These are phyloP conservation scores for Phanerochaete sordida DNA, from an alignment of 768 basidiomycete species.

Conservation along the genomic window DNA sequence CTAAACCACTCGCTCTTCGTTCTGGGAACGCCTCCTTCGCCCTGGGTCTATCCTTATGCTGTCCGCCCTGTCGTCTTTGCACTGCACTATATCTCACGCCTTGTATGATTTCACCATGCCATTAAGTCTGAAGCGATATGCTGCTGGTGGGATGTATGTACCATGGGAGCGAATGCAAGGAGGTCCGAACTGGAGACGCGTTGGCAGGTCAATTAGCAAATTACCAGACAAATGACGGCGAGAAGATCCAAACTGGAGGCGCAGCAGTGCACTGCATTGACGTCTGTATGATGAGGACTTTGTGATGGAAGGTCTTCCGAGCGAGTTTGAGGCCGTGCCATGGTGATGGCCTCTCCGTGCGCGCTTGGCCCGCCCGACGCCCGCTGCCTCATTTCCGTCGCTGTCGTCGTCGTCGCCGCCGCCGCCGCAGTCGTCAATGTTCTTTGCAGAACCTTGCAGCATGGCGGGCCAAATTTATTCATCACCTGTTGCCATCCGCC, in stretches of 20 bases:
- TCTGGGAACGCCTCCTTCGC: not conserved
- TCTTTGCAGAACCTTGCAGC: not conserved
- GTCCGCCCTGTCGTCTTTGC: conserved; percentile 1
- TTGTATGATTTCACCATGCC: conserved; percentile 8
- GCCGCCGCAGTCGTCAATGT: not conserved
- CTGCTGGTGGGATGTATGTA: conserved; percentile 2
- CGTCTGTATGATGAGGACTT: not conserved
- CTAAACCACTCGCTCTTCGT: conserved; percentile 36
- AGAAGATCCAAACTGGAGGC: too few relatives aligned
- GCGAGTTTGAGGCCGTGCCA: not conserved
- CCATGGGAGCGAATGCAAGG: not conserved
- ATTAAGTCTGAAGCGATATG: conserved; percentile 3
- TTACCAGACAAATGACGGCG: too few relatives aligned
- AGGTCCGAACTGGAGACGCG: not conserved
- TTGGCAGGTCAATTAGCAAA: too few relatives aligned
- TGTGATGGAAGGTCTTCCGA: not conserved
- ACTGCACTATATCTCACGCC: conserved; percentile 4
- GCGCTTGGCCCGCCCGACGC: too few relatives aligned
- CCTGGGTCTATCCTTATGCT: conserved; percentile 4
- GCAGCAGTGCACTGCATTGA: not conserved
- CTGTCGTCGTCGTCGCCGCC: not conserved
- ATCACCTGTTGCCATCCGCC: not conserved
- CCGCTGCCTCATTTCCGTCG: too few relatives aligned
- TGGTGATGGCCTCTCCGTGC: not conserved
- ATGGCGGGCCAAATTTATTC: too few relatives aligned